These are phyloP conservation scores for Alternaria longipes DNA, from an alignment of 2,329 filamentous ascomycete genomes.

Conservation along the genomic window DNA sequence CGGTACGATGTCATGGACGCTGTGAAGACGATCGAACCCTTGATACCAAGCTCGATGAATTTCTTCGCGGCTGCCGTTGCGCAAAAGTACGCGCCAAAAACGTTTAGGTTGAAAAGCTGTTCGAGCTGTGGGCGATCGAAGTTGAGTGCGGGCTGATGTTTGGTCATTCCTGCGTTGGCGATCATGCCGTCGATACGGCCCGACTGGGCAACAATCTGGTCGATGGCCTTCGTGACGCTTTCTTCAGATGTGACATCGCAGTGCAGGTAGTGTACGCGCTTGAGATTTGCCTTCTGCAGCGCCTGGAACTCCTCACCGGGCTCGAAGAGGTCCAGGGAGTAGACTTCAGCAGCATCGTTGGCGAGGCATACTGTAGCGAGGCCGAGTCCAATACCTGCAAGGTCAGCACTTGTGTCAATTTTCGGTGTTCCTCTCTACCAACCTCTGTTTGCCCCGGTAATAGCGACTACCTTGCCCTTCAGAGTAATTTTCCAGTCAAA, in stretches of 20 bases:
- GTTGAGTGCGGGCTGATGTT: slow-evolving; percentile 62
- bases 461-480: slow-evolving; percentile 52
- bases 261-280: slow-evolving; percentile 56
- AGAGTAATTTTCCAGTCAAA: slow-evolving; percentile 59
- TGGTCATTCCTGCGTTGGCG: slow-evolving; percentile 62
- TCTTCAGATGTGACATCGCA: slow-evolving; percentile 61
- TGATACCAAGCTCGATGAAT: slow-evolving; percentile 57
- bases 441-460: slow-evolving; percentile 32
- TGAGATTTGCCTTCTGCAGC: slow-evolving; percentile 54
- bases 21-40: slow-evolving; percentile 61
- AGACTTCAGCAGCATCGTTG: slow-evolving; percentile 59
- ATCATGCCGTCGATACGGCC: slow-evolving; percentile 63
- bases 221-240: slow-evolving; percentile 56
- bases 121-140: slow-evolving; percentile 61
- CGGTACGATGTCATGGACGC: slow-evolving; percentile 61
- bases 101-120: slow-evolving; percentile 60
- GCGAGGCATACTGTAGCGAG: slow-evolving; percentile 58
- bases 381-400: slow-evolving; percentile 50
- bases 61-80: slow-evolving; percentile 57
- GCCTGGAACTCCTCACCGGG: slow-evolving; percentile 57
- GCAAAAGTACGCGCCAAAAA: slow-evolving; percentile 58
- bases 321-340: slow-evolving; percentile 61
- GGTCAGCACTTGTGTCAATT: slow-evolving; percentile 31
- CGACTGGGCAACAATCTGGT: slow-evolving; percentile 57
- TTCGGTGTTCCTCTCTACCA: slow-evolving; percentile 36